Percentiles rank a stretch among this genome's conserved stretches.
phyloP scores from a whole-genome alignment of 2,329 filamentous ascomycete species.

The Pseudophaeomoniella oleicola region DNA sequence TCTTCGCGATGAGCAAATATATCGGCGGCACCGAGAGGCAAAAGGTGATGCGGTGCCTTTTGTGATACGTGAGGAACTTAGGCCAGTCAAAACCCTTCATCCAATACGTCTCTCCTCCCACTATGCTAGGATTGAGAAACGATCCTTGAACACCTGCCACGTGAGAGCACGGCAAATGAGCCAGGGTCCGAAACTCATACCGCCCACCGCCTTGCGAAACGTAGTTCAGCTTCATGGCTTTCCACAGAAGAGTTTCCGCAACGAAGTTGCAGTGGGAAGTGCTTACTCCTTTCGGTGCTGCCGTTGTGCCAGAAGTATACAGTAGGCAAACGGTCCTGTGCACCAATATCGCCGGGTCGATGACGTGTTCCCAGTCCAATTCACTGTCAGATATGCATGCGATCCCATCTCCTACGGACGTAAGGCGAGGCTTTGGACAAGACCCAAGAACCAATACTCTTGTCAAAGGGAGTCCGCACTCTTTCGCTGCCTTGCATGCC shows the following conservation, averaged over 20 bases:
- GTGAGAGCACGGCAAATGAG: conserved; percentile 31
- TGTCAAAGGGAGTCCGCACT: conserved; percentile 28
- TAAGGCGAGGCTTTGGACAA: conserved; percentile 18
- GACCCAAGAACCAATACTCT: conserved; percentile 39
- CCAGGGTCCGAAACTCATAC: conserved; percentile 24
- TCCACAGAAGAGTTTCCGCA: conserved; percentile 17
- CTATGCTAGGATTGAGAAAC: conserved; percentile 29
- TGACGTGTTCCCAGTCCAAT: conserved; percentile 40
- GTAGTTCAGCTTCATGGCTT: conserved; percentile 7
- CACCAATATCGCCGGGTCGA: conserved; percentile 32
- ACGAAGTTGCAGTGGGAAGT: conserved; percentile 30
- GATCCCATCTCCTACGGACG: conserved; percentile 3
- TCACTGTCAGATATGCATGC: conserved; percentile 6
- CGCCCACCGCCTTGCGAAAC: conserved; percentile 14
- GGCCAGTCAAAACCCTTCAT: conserved; percentile 46
- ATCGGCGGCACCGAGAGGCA: conserved; percentile 50
- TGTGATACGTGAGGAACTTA: conserved; percentile 39
- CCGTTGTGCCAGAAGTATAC: conserved; percentile 19
- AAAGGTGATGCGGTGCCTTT: conserved; percentile 34
- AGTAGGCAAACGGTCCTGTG: conserved; percentile 23
- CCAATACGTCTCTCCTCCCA: conserved; percentile 41
- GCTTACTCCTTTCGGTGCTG: conserved; percentile 20
- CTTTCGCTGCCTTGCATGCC: conserved; percentile 34
- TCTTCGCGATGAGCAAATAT: conserved; percentile 44
- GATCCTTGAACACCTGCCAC: conserved; percentile 34